Evolutionary conservation across 345 rosid species (phyloP).

Genomic region (Eutrema japonicum): DNA sequence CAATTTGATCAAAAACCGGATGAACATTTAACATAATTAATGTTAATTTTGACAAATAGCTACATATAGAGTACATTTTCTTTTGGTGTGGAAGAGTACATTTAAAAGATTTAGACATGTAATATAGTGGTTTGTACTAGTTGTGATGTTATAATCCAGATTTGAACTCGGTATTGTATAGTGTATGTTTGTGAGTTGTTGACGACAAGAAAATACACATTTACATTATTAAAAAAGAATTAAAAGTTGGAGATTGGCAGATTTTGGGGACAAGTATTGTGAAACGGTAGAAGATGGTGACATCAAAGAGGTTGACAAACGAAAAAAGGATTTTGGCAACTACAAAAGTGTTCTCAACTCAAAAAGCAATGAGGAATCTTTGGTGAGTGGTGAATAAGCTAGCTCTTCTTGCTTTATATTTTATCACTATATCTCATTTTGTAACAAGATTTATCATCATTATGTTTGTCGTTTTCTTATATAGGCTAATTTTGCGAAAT

Average conservation of each 20-base stretch:
- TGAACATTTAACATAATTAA: neutral
- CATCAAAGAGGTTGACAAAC: slow-evolving; percentile 39
- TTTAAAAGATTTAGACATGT: neutral
- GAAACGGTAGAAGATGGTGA: slow-evolving; percentile 37
- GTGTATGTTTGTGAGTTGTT: no score
- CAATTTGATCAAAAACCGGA: neutral
- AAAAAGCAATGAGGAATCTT: slow-evolving; percentile 64
- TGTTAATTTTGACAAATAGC: neutral
- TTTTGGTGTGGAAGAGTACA: neutral
- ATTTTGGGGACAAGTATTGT: slow-evolving; percentile 62
- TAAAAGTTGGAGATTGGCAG: slow-evolving; percentile 45
- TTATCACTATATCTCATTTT: slow-evolving; percentile 1
- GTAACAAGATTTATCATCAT: slow-evolving; percentile 2
- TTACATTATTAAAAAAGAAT: slow-evolving; percentile 5
- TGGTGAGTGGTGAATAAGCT: slow-evolving; percentile 54
- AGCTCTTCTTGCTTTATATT: slow-evolving; percentile 17
- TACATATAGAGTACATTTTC: neutral
- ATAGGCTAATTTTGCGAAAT: slow-evolving; percentile 79
- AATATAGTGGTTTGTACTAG: neutral
- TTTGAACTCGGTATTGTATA: neutral
- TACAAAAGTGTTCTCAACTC: slow-evolving; percentile 65
- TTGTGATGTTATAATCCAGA: neutral
- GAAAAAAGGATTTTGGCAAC: slow-evolving; percentile 48
- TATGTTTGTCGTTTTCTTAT: slow-evolving; percentile 13
- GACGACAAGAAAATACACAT: no score